Percentiles rank a stretch among this genome's conserved stretches.
Evolutionary conservation across 2,329 filamentous ascomycete species (phyloP).

Genomic region (Aspergillus brasiliensis): DNA sequence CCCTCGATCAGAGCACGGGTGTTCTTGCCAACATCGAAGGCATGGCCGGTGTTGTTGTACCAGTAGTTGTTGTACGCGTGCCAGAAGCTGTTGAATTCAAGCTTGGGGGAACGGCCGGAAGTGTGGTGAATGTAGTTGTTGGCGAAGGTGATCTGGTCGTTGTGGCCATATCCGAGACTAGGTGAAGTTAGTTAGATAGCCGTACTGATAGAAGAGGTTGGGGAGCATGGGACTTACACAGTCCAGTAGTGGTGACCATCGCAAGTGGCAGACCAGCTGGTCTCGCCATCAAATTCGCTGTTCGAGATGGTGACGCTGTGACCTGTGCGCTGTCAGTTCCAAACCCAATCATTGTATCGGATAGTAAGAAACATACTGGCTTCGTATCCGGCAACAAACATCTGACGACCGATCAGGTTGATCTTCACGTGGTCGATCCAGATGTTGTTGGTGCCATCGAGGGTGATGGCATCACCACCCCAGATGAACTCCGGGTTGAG

Average conservation of each 20-base stretch:
- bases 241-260: constrained; percentile 62
- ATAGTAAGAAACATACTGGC: constrained; percentile 45
- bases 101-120: constrained; percentile 59
- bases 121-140: constrained; percentile 63
- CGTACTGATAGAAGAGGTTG: background rate
- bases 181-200: background rate
- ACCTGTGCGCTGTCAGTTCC: constrained; percentile 31
- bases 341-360: constrained; percentile 44
- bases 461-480: constrained; percentile 60
- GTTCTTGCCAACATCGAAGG: constrained; percentile 41
- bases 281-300: constrained; percentile 59
- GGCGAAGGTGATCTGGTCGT: constrained; percentile 60
- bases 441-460: constrained; percentile 44
- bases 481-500: constrained; percentile 59
- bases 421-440: constrained; percentile 55
- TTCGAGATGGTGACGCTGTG: constrained; percentile 51
- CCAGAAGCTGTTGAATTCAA: constrained; percentile 56
- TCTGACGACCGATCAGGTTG: constrained; percentile 37
- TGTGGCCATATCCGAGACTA: constrained; percentile 55
- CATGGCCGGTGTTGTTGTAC: constrained; percentile 46
- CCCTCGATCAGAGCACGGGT: constrained; percentile 46
- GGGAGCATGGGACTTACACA: constrained; percentile 29
- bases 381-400: constrained; percentile 30
- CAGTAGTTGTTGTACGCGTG: constrained; percentile 51
- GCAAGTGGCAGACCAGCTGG: constrained; percentile 58